phyloP scores from a whole-genome alignment of 805 yeast species.

The Teunomyces tritomae region DNA sequence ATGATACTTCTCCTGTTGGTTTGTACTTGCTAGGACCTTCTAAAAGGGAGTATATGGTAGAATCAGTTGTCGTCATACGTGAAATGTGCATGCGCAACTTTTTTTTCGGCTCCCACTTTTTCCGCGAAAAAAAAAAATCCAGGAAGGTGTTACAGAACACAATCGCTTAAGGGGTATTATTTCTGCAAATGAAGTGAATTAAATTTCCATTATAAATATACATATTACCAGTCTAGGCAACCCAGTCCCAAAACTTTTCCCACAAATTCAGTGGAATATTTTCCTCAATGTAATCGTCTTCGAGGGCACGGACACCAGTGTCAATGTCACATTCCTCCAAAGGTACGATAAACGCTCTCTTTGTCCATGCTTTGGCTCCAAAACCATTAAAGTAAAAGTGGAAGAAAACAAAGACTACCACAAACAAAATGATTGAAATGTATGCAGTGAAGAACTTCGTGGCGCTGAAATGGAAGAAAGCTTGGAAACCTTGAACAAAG shows the following conservation, averaged over 20 bases:
- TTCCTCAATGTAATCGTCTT: slow-evolving; percentile 55
- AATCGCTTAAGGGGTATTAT: too few relatives aligned
- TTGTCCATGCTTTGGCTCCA: slow-evolving; percentile 23
- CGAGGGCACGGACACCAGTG: slow-evolving; percentile 62
- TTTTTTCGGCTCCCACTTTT: too few relatives aligned
- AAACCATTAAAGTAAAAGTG: slow-evolving; percentile 50
- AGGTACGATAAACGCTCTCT: slow-evolving; percentile 43
- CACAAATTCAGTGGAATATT: slow-evolving; percentile 50
- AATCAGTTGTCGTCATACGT: too few relatives aligned
- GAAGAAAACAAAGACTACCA: slow-evolving; percentile 52
- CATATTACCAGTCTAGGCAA: slow-evolving; percentile 10
- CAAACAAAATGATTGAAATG: slow-evolving; percentile 62
- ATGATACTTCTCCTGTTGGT: too few relatives aligned
- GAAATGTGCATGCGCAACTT: too few relatives aligned
- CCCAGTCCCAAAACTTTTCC: slow-evolving; percentile 53
- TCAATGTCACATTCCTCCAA: slow-evolving; percentile 67
- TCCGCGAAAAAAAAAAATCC: too few relatives aligned
- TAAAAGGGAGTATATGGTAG: too few relatives aligned
- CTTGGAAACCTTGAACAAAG: slow-evolving; percentile 69
- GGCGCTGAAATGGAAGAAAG: slow-evolving; percentile 56
- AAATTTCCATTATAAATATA: not conserved
- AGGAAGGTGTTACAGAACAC: too few relatives aligned
- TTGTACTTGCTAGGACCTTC: too few relatives aligned
- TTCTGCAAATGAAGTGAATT: not conserved
- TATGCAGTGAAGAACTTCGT: slow-evolving; percentile 67